Evolutionary conservation across 352 stramenopile species (phyloP).

Genomic region (Halophytophthora batemanensis): DNA sequence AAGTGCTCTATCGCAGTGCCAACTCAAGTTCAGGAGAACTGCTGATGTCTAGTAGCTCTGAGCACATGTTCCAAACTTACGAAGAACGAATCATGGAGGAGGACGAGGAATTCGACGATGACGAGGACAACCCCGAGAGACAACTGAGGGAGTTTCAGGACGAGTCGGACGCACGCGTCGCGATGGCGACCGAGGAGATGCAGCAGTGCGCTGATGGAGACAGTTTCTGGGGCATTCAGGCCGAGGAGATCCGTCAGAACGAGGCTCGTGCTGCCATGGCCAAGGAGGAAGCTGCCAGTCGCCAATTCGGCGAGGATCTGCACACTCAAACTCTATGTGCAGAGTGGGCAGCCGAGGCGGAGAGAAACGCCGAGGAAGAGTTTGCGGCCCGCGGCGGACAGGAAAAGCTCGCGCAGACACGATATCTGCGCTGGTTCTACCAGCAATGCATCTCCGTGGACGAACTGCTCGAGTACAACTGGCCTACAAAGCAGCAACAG

Average conservation of each 20-base stretch:
- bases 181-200: constrained; percentile 36
- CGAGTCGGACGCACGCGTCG: constrained; percentile 26
- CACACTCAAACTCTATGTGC: constrained; percentile 26
- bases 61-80: background rate
- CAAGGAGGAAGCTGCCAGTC: constrained; percentile 35
- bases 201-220: constrained; percentile 46
- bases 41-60: no score
- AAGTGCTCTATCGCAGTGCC: constrained; percentile 42
- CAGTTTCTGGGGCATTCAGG: constrained; percentile 61
- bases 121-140: constrained; percentile 17
- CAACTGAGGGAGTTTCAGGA: constrained; percentile 20
- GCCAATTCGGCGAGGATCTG: constrained; percentile 23
- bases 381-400: constrained; percentile 16
- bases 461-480: constrained; percentile 50
- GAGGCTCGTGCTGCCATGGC: constrained; percentile 31
- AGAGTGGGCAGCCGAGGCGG: constrained; percentile 34
- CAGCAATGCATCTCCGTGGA: constrained; percentile 47
- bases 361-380: constrained; percentile 9
- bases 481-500: constrained; percentile 34
- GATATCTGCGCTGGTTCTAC: constrained; percentile 71
- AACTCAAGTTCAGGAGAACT: constrained; percentile 8
- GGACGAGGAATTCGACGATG: constrained; percentile 10
- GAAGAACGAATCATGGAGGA: background rate
- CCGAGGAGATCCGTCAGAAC: constrained; percentile 38
- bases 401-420: constrained; percentile 38